Evolutionary conservation across 257 asterid genomes (phyloP), one percentile per base, ranked within the genome.

Genomic region (Lantana camara): DNA sequence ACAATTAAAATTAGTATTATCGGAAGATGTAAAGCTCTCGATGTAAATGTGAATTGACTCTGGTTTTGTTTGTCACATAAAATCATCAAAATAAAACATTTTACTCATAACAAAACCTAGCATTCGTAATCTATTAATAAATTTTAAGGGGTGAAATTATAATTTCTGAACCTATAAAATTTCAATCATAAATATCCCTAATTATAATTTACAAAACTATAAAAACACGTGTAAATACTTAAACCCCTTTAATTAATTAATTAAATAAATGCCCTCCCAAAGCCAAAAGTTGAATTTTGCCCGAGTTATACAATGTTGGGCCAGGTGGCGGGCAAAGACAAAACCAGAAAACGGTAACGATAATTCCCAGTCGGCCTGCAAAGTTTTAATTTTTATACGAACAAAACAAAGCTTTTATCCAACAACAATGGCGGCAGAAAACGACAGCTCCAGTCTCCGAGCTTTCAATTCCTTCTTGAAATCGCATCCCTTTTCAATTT

Each of bases 331-430:
- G 41, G 5, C 38, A 9, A 53, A 13, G 23, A 54, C 50, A 60
- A 60, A 60, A 22, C 17, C 60, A 34, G 46, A 50, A 19, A 41
- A 21, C 52, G 44, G 32, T 22, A 4, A 54, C 12, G 12, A 40
- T 32, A 40, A 41, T 53, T 30, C 29, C 66, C 32, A 27, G 27
- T 30, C 57, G 58, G 78, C 78, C 78, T 46, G 78, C 82, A 54
- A 19, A 34, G 16, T 46, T 15, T n/a, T 45, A 17, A 15, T 57
- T 59, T 59, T 45, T 19, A 5, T 7, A 68, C 86, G 91, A 64
- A 60, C 75, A 82, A 67, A 76, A 73, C 95, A 68, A 87, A 72
- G 89, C 74, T 69, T 61, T 22, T 21, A 7, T 46, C 71, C 48
- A 73, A 56, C n/a, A 71, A 63, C 74, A 63, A 78, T 74, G 80